A percentile compares a stretch with the other conserved stretches of the same genome.
phyloP scores from a whole-genome alignment of 352 stramenopile species.

The Thalassiosira livingstoniorum region DNA sequence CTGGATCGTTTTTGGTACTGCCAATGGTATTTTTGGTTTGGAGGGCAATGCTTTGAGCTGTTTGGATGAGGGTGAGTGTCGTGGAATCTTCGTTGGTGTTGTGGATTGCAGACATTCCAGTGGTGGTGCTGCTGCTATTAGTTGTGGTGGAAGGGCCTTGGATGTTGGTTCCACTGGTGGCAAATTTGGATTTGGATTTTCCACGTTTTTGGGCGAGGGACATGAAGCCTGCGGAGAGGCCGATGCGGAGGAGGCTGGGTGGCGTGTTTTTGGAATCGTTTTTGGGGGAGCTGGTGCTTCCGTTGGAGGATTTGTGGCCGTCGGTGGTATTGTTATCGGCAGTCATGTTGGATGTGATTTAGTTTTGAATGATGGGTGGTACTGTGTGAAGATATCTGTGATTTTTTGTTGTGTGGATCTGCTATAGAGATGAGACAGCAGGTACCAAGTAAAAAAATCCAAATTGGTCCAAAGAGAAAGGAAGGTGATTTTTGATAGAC shows the following conservation, averaged over 20 bases:
- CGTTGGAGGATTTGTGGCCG: neutral
- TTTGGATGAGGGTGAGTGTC: conserved; percentile 18
- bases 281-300: neutral
- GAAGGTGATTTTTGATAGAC: too few relatives aligned
- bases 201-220: conserved; percentile 5
- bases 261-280: neutral
- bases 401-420: too few relatives aligned
- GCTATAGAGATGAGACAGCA: too few relatives aligned
- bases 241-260: conserved; percentile 29
- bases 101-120: neutral
- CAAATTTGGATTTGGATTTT: neutral
- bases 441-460: too few relatives aligned
- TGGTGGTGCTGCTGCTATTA: conserved; percentile 4
- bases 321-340: neutral
- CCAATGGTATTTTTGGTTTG: conserved; percentile 3
- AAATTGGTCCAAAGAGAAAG: too few relatives aligned
- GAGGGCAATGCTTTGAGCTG: conserved; percentile 30
- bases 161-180: neutral
- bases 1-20: conserved; percentile 20
- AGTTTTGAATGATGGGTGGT: too few relatives aligned
- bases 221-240: conserved; percentile 21
- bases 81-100: conserved; percentile 21
- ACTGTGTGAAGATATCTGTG: too few relatives aligned
- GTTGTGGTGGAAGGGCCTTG: too few relatives aligned
- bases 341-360: neutral